Base-by-base conservation (phyloP, 2,329 filamentous ascomycete species). In the Aspergillaceae sp. region DNA sequence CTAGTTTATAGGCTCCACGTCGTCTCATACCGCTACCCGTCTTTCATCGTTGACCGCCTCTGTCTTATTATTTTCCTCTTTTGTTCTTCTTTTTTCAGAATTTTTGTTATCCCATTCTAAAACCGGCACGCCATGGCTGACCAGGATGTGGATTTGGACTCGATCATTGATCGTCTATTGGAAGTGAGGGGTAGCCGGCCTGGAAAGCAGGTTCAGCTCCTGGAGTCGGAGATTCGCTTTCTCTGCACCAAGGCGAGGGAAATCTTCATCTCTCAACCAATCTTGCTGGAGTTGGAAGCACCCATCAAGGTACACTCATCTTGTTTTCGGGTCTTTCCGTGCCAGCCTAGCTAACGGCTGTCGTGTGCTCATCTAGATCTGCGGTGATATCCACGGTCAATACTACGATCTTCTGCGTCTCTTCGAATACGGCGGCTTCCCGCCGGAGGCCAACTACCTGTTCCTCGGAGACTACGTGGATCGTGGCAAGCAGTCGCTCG, bases 391-490 rank as follows among this genome's bases (percentile, higher is more conserved):
- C 60, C 92, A 97, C 71, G 92, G 92, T 57, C 92, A 98, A 76
- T 98, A 98, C 75, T 96, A 96, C 72, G 92, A 98, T 70, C 80
- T 98, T 52, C 79, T 98, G 58, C 88, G 92, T 64, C 79, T 98
- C 51, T 98, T 98, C 72, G 92, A 98, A 73, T 96, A 96, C 67
- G 91, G 92, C 59, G 92, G 92, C 54, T 97, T 98, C 74, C 92
- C 92, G 47, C 92, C 92, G 9, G 90, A 97, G 74, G 90, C 92
- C 64, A 98, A 98, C 78, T 98, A 97, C 73, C 87, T 98, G 60
- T 98, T 98, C 79, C 86, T 98, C 43, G 92, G 92, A 58, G 92
- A 98, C 68, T 98, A 98, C 64, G 92, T 98, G 62, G 92, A 98
- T 70, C 84, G 92, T 75, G 92, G 92, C 75, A 97, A 98, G 79